phyloP scores from a whole-genome alignment of 2,329 filamentous ascomycete genomes.

The Sarocladium oryzae region DNA sequence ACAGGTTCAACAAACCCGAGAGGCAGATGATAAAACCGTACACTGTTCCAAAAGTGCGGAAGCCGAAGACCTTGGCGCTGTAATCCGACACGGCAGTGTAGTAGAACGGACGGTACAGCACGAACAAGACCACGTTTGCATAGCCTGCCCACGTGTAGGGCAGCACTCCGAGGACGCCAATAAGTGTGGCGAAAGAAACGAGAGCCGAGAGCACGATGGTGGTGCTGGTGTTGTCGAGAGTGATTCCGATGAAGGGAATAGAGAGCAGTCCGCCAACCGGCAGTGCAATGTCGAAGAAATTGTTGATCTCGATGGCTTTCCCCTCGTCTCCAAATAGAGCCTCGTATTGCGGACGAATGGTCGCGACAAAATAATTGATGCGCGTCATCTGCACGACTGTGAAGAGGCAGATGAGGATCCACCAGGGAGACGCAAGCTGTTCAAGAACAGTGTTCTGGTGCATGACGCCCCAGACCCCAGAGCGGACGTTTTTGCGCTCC shows the following conservation, averaged over 20 bases:
- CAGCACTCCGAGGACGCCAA: conserved; percentile 71
- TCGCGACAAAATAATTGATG: conserved; percentile 92
- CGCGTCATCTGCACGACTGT: conserved; percentile 71
- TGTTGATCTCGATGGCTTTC: conserved; percentile 64
- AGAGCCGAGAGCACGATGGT: conserved; percentile 63
- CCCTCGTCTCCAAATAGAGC: conserved; percentile 59
- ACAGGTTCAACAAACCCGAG: conserved; percentile 77
- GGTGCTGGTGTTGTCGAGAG: conserved; percentile 73
- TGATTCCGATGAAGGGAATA: conserved; percentile 75
- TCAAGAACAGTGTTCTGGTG: conserved; percentile 63
- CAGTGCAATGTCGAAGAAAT: conserved; percentile 73
- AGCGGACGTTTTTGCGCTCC: conserved; percentile 61
- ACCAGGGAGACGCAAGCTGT: conserved; percentile 79
- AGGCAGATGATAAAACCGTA: conserved; percentile 87
- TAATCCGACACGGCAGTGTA: conserved; percentile 90
- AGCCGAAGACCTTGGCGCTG: conserved; percentile 85
- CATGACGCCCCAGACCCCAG: conserved; percentile 81
- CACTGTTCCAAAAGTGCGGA: conserved; percentile 87
- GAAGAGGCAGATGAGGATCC: conserved; percentile 74
- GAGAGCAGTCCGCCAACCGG: conserved; percentile 78
- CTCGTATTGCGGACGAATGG: conserved; percentile 74
- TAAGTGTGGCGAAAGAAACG: conserved; percentile 63
- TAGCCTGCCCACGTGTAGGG: conserved; percentile 66
- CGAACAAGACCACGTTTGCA: conserved; percentile 69
- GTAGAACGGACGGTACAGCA: conserved; percentile 81